Evolutionary conservation across 148 eudicot genomes (phyloP).

Genomic region (Rhododendron simsii): DNA sequence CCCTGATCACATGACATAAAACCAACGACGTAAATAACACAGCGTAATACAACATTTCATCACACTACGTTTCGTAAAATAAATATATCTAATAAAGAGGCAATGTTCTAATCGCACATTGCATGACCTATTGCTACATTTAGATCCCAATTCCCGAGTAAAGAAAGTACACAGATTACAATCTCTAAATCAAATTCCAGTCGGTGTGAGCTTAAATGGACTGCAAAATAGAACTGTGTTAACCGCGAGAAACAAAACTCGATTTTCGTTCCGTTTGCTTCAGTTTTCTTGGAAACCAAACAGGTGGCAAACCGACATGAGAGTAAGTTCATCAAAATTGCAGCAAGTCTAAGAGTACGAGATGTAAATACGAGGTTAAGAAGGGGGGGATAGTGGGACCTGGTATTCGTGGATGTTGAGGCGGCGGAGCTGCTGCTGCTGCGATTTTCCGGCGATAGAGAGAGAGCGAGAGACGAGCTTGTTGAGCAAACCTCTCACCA

Average conservation of each 20-base stretch:
- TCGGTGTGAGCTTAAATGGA: neutral
- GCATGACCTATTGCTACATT: neutral
- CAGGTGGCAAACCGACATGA: neutral
- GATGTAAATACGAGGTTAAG: neutral
- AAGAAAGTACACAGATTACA: neutral
- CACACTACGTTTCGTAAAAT: neutral
- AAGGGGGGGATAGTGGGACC: constrained; percentile 32
- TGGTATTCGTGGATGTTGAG: constrained; percentile 96
- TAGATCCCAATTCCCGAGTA: neutral
- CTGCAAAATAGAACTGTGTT: neutral
- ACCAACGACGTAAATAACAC: neutral
- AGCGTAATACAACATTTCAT: neutral
- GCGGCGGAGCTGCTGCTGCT: constrained; percentile 95
- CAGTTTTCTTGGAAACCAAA: neutral
- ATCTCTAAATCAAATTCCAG: neutral
- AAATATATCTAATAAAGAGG: neutral
- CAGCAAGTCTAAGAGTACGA: neutral
- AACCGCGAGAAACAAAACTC: neutral
- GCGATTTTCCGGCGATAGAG: constrained; percentile 84
- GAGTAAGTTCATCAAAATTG: neutral
- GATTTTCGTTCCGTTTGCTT: neutral
- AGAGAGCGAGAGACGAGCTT: constrained; percentile 58
- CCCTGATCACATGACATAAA: constrained; percentile 41
- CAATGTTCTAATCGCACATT: neutral
- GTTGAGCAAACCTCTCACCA: constrained; percentile 66